Percentiles rank a stretch among this genome's conserved stretches.
These are phyloP conservation scores for Beta vulgaris DNA, from an alignment of 148 eudicot genomes.

Conservation along the genomic window DNA sequence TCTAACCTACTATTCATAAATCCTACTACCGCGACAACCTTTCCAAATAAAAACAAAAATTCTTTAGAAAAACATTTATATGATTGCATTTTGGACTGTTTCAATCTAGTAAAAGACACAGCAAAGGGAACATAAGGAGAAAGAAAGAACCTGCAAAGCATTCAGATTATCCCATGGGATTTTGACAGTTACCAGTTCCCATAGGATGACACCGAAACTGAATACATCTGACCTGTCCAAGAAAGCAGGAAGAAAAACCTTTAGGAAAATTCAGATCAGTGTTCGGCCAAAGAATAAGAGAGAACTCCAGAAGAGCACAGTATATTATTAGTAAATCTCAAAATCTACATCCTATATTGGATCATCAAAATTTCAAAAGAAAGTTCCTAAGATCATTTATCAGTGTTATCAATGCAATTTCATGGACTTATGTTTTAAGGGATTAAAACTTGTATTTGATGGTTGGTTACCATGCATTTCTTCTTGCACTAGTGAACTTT, in stretches of 20 bases:
- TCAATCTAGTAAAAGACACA: background rate
- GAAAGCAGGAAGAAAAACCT: constrained; percentile 3
- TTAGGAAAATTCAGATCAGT: background rate
- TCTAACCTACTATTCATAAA: constrained; percentile 79
- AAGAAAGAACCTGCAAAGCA: constrained; percentile 56
- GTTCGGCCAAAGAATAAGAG: background rate
- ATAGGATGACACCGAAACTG: constrained; percentile 79
- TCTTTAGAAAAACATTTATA: background rate
- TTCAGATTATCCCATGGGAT: constrained; percentile 77
- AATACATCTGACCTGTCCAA: constrained; percentile 78
- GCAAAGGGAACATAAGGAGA: background rate
- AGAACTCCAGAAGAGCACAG: background rate
- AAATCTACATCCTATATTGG: background rate
- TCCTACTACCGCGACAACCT: constrained; percentile 90
- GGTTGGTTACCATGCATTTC: too few species aligned
- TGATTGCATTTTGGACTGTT: background rate
- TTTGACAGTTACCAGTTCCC: constrained; percentile 77
- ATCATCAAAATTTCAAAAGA: background rate
- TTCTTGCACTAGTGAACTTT: too few species aligned
- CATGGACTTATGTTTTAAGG: too few species aligned
- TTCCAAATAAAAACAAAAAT: background rate
- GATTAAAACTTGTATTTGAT: too few species aligned
- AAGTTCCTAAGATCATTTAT: background rate
- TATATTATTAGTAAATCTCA: background rate
- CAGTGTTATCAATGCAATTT: too few species aligned